Base-by-base conservation (phyloP, 2,329 filamentous ascomycete genomes). In the Fusarium neocosmosporiellum region DNA sequence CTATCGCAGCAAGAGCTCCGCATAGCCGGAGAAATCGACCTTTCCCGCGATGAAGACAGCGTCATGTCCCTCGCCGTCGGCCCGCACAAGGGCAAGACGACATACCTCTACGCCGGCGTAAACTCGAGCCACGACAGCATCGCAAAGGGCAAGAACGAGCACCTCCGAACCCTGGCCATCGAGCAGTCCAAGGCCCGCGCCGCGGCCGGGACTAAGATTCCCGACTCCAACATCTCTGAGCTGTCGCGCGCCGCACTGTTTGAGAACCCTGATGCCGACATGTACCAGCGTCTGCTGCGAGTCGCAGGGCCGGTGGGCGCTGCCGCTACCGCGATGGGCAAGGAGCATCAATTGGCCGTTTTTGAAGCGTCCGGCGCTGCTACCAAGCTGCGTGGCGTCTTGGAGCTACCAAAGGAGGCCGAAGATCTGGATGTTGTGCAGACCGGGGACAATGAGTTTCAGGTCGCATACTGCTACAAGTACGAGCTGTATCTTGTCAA, bases 11-110 rank as follows among this genome's bases (percentile, higher is more conserved):
- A 89, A 64, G 89, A 91, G 55, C 84, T 94, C 58, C 87, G 90
- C 71, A 85, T 92, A 74, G 85, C 88, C 24, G 89, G 91, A 72
- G 93, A 97, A 75, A 87, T 96, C 78, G 91, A 94, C 67, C 90
- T 98, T 57, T 93, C 93, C 70, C 88, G 90, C 75, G 90, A 95
- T 79, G 95, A 98, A 84, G 96, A 98, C 83, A 97, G 93, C 65
- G 94, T 97, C 66, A 94, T 93, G 73, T 95, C 93, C 63, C 87
- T 98, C 58, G 94, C 91, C 46, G 89, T 92, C 60, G 91, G 94
- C 73, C 88, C 84, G 79, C 88, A 78, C 82, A 88, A 85, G 82
- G 85, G 84, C 59, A 91, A 87, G 76, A 86, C 78, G 55, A 89
- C 88, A 27, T 80, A 86, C 48, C 53, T 84, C 61, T 91, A 93